Conservation (phyloP, 2,329 filamentous ascomycete species). For the Penicillium brevicompactum region DNA sequence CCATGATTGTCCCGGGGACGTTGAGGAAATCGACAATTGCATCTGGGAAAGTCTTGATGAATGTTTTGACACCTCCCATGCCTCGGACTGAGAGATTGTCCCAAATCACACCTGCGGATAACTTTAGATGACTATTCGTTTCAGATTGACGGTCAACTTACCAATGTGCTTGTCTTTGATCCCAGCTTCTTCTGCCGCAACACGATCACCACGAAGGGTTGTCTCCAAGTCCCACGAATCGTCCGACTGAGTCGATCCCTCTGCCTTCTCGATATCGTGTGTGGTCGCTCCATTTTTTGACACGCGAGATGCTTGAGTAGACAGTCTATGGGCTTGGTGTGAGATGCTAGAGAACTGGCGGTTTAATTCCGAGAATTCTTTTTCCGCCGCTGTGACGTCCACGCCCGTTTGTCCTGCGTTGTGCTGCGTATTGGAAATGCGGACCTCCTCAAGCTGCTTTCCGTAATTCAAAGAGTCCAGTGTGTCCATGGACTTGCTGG, state of each 20-base stretch:
- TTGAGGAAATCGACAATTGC: slow-evolving; percentile 78
- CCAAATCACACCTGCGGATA: slow-evolving; percentile 67
- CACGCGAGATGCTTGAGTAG: slow-evolving; percentile 33
- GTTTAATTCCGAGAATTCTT: slow-evolving; percentile 45
- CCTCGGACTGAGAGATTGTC: slow-evolving; percentile 75
- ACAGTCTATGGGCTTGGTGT: slow-evolving; percentile 38
- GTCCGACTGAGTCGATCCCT: slow-evolving; percentile 45
- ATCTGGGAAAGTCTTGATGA: slow-evolving; percentile 73
- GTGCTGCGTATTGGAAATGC: slow-evolving; percentile 35
- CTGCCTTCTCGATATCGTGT: slow-evolving; percentile 63
- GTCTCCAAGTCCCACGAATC: slow-evolving; percentile 75
- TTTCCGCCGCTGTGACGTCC: slow-evolving; percentile 50
- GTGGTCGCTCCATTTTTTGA: slow-evolving; percentile 25
- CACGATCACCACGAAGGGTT: slow-evolving; percentile 70
- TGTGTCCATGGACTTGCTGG: slow-evolving; percentile 31
- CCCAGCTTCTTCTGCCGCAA: slow-evolving; percentile 72
- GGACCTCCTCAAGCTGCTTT: slow-evolving; percentile 30
- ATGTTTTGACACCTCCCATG: slow-evolving; percentile 72
- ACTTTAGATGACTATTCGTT: background rate
- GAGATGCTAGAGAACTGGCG: slow-evolving; percentile 43
- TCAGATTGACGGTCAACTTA: slow-evolving; percentile 14
- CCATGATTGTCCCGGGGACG: slow-evolving; percentile 65
- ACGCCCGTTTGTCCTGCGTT: slow-evolving; percentile 41
- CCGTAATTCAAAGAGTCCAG: slow-evolving; percentile 30
- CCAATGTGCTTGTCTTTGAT: slow-evolving; percentile 78